These are phyloP conservation scores for Epithemia pelagica DNA, from an alignment of 108 stramenopile species.

Conservation along the genomic window DNA sequence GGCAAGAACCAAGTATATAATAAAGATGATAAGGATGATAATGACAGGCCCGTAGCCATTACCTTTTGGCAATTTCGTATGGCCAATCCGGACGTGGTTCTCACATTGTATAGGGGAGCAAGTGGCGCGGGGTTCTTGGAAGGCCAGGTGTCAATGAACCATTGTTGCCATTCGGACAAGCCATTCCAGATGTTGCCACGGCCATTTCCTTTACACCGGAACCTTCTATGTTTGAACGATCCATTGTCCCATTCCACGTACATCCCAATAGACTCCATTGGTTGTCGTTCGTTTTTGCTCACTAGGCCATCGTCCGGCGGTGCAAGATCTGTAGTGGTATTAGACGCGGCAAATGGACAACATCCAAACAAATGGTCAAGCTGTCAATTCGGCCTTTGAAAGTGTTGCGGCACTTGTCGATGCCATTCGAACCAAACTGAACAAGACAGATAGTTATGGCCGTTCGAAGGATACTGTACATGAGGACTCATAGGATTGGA, in stretches of 20 bases:
- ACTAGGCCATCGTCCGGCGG: background rate
- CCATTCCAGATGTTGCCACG: background rate
- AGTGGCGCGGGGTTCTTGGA: constrained; percentile 5
- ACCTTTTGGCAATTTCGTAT: constrained; percentile 12
- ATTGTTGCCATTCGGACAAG: background rate
- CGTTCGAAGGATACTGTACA: too few relatives aligned
- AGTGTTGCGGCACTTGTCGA: background rate
- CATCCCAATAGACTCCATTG: too few relatives aligned
- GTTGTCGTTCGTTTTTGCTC: too few relatives aligned
- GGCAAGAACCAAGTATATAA: too few relatives aligned
- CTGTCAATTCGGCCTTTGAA: background rate
- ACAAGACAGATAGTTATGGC: too few relatives aligned
- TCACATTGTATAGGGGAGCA: too few relatives aligned
- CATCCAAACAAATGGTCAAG: background rate
- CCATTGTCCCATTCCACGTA: too few relatives aligned
- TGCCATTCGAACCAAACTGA: background rate
- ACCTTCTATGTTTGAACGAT: constrained; percentile 3
- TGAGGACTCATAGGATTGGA: too few relatives aligned
- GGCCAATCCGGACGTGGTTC: too few relatives aligned
- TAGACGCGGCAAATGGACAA: background rate
- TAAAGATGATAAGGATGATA: too few relatives aligned
- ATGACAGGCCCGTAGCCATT: too few relatives aligned
- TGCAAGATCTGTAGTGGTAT: background rate
- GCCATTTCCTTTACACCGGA: constrained; percentile 1
- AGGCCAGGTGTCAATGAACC: constrained; percentile 3